Conservation (phyloP, 768 basidiomycete genomes). For the Leccinum subgranulosum region DNA sequence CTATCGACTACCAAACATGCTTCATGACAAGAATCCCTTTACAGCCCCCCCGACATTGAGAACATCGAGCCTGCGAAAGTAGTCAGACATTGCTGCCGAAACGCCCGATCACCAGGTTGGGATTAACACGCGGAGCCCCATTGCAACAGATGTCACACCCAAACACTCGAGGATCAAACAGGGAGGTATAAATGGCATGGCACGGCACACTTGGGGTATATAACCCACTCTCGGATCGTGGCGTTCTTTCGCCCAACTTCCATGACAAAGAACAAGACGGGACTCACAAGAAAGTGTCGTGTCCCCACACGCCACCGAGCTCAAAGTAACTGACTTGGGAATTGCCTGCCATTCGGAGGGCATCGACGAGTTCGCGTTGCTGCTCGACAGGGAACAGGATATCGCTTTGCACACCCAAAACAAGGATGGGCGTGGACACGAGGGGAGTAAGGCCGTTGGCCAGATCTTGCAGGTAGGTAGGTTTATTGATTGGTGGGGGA, state of each 20-base stretch:
- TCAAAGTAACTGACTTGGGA: conserved; percentile 91
- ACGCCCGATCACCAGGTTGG: not conserved
- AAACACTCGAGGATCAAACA: conserved; percentile 2
- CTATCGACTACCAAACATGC: not conserved
- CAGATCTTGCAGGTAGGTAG: conserved; percentile 73
- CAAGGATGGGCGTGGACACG: conserved; percentile 70
- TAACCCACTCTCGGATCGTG: not conserved
- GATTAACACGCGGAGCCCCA: not conserved
- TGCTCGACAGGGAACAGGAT: conserved; percentile 97
- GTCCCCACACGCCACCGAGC: conserved; percentile 98
- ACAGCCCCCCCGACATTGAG: conserved; percentile 90
- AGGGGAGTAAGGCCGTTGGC: conserved; percentile 77
- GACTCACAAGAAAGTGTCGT: conserved; percentile 92
- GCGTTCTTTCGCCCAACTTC: not conserved
- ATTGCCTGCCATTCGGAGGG: conserved; percentile 88
- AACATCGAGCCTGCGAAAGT: conserved; percentile 63
- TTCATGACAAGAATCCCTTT: conserved; percentile 75
- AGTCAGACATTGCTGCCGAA: conserved; percentile 5
- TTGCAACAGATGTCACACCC: not conserved
- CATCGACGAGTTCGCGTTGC: conserved; percentile 92
- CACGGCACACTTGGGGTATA: conserved; percentile 7
- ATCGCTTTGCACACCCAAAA: conserved; percentile 95
- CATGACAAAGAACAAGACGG: not conserved
- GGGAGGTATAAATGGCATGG: not conserved
- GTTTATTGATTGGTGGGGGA: conserved; percentile 66